phyloP scores from a whole-genome alignment of 176 grass and related monocot species.

The Elaeis guineensis region DNA sequence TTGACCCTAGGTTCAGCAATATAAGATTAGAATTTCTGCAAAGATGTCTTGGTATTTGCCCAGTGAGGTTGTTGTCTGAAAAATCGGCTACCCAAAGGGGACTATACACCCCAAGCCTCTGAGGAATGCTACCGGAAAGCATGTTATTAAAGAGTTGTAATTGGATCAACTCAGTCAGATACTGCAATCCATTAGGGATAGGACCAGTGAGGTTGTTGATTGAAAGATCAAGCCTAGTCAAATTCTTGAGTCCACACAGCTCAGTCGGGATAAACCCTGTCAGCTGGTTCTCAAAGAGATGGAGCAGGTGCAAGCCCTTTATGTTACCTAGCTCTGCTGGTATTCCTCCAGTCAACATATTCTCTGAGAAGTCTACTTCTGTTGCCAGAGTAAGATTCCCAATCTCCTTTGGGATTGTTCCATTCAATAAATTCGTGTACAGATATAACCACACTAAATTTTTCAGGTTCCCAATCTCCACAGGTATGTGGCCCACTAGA shows the following conservation, averaged over 20 bases:
- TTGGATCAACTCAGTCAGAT: slow-evolving; percentile 67
- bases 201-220: slow-evolving; percentile 77
- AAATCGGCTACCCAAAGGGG: slow-evolving; percentile 95
- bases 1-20: slow-evolving; percentile 82
- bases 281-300: slow-evolving; percentile 86
- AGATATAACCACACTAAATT: slow-evolving; percentile 66
- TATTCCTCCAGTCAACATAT: slow-evolving; percentile 64
- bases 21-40: slow-evolving; percentile 83
- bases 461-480: slow-evolving; percentile 60
- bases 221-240: slow-evolving; percentile 90
- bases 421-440: slow-evolving; percentile 81
- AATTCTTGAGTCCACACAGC: slow-evolving; percentile 55
- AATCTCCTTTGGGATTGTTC: slow-evolving; percentile 70
- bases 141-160: slow-evolving; percentile 79
- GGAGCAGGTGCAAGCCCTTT: slow-evolving; percentile 56
- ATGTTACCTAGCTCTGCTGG: slow-evolving; percentile 68
- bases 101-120: slow-evolving; percentile 73
- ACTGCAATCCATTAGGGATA: slow-evolving; percentile 74
- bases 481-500: slow-evolving; percentile 66
- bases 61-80: slow-evolving; percentile 78
- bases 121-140: slow-evolving; percentile 75
- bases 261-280: slow-evolving; percentile 64
- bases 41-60: slow-evolving; percentile 73
- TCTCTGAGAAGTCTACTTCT: slow-evolving; percentile 98
- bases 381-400: slow-evolving; percentile 48